Conservation (phyloP, 2,329 filamentous ascomycete genomes). For the Diaporthe humulicola region DNA sequence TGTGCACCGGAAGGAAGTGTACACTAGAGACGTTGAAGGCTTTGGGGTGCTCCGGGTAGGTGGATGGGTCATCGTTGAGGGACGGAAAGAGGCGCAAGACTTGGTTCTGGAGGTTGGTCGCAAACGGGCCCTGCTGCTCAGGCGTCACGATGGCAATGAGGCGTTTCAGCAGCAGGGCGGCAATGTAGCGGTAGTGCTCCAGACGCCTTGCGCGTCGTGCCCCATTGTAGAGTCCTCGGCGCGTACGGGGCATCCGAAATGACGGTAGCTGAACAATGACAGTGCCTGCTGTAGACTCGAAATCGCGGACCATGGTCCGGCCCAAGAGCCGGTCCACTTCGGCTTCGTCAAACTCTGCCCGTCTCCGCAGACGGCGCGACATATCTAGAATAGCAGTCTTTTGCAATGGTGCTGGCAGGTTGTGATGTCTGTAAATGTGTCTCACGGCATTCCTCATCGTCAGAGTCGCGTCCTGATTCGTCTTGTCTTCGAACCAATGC, state of each 20-base stretch:
- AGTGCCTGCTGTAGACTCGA: constrained; percentile 63
- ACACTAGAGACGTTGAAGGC: constrained; percentile 62
- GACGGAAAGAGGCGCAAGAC: constrained; percentile 64
- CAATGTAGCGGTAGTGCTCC: constrained; percentile 57
- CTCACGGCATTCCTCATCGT: constrained; percentile 87
- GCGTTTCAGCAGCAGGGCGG: constrained; percentile 60
- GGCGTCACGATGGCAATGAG: constrained; percentile 66
- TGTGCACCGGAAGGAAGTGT: constrained; percentile 57
- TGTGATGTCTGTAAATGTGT: constrained; percentile 68
- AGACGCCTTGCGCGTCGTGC: constrained; percentile 47
- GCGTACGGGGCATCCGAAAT: constrained; percentile 43
- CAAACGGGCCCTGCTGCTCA: constrained; percentile 56
- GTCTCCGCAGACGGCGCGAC: constrained; percentile 63
- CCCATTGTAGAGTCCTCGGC: constrained; percentile 41
- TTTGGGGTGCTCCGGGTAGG: constrained; percentile 42
- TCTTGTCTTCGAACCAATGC: constrained; percentile 86
- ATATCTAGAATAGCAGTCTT: constrained; percentile 74
- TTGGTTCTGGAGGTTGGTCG: constrained; percentile 59
- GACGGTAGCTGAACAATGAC: constrained; percentile 60
- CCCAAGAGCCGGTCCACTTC: constrained; percentile 69
- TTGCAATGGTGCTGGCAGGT: constrained; percentile 78
- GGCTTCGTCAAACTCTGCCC: constrained; percentile 59
- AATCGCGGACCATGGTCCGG: constrained; percentile 60
- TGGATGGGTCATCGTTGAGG: constrained; percentile 46
- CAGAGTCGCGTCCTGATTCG: constrained; percentile 82